A percentile compares a stretch with the other conserved stretches of the same genome.
Conservation (phyloP, 345 rosid species). For the Mallotus nudiflorus region DNA sequence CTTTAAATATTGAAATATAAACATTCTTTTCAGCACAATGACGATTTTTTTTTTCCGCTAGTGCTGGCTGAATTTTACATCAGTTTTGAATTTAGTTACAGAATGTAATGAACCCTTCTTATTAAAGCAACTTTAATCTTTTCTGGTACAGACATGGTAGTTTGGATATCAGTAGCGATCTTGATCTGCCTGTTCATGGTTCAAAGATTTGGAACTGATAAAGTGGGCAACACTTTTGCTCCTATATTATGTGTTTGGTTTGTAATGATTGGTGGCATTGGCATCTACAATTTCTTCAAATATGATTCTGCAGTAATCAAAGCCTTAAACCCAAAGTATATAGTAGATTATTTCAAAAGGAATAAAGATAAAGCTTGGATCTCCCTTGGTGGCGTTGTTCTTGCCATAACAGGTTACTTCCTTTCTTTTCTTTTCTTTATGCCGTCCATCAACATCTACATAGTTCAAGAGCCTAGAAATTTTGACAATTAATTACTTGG, state of each 20-base stretch:
- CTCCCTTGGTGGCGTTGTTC: constrained; percentile 36
- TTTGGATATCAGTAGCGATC: constrained; percentile 26
- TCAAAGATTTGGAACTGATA: constrained; percentile 34
- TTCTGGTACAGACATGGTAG: constrained; percentile 14
- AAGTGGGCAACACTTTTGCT: constrained; percentile 24
- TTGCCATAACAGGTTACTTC: constrained; percentile 22
- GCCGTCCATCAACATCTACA: too few relatives aligned
- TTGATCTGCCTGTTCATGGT: constrained; percentile 24
- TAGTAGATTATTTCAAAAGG: constrained; percentile 26
- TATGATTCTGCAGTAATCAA: constrained; percentile 22
- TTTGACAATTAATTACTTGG: neutral
- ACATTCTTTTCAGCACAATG: too few relatives aligned
- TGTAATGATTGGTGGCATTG: constrained; percentile 14
- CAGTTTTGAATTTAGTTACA: too few relatives aligned
- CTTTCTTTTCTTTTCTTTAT: neutral
- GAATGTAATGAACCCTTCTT: too few relatives aligned
- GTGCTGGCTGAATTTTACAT: too few relatives aligned
- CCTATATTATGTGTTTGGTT: constrained; percentile 33
- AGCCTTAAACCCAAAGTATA: constrained; percentile 28
- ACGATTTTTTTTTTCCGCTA: too few relatives aligned
- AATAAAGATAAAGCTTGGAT: constrained; percentile 29
- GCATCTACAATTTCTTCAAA: constrained; percentile 24
- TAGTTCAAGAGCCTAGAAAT: too few relatives aligned
- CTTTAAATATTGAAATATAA: too few relatives aligned
- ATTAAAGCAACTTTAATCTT: neutral